These are phyloP conservation scores for Fusarium concolor DNA, from an alignment of 2,329 filamentous ascomycete species.

Conservation along the genomic window DNA sequence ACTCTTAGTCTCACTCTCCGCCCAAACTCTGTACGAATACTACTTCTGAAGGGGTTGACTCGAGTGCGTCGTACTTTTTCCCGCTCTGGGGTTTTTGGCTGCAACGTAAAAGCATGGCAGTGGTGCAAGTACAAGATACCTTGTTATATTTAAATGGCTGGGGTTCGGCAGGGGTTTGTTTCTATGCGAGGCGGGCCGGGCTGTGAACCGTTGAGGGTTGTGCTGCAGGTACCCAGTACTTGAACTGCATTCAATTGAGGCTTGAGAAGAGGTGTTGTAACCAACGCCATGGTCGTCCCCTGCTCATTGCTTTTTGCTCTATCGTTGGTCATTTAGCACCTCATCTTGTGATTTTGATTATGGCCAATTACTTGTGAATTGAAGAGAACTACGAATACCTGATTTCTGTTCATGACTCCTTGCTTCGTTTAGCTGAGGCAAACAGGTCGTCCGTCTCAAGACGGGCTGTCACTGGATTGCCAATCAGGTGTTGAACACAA, in stretches of 20 bases:
- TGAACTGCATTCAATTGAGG: background rate
- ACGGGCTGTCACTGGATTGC: conserved; percentile 14
- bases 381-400: too few relatives aligned
- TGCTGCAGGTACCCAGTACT: conserved; percentile 33
- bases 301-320: background rate
- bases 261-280: conserved; percentile 3
- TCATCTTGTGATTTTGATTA: background rate
- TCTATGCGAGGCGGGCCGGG: conserved; percentile 17
- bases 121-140: conserved; percentile 27
- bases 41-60: conserved; percentile 16
- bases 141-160: conserved; percentile 25
- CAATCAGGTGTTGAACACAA: conserved; percentile 22
- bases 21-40: background rate
- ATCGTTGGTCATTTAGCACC: background rate
- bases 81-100: conserved; percentile 8
- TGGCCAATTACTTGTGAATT: too few relatives aligned
- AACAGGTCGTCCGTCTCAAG: conserved; percentile 29
- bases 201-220: conserved; percentile 23
- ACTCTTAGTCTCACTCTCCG: background rate
- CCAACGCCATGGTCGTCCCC: conserved; percentile 23
- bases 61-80: conserved; percentile 2
- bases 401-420: conserved; percentile 19
- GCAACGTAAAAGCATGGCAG: conserved; percentile 29
- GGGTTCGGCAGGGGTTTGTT: conserved; percentile 14
- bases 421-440: conserved; percentile 26